These are phyloP conservation scores for Saitozyma podzolica DNA, from an alignment of 768 basidiomycete species.

Conservation along the genomic window DNA sequence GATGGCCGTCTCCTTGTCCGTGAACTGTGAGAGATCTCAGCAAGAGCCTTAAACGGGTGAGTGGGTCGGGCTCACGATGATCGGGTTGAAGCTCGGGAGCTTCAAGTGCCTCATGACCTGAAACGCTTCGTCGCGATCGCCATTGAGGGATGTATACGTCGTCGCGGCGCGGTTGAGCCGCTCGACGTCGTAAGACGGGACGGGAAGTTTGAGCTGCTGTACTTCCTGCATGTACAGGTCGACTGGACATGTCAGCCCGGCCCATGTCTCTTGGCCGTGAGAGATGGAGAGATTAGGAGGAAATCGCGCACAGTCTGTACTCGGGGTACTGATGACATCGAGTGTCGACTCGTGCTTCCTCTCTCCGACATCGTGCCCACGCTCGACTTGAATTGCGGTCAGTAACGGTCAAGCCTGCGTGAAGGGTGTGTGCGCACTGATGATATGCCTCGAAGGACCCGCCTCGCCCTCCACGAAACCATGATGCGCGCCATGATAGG, in stretches of 20 bases:
- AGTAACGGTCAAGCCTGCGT: neutral
- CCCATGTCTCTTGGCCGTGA: too few species aligned
- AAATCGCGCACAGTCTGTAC: conserved; percentile 29
- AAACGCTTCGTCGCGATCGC: conserved; percentile 25
- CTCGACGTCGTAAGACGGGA: conserved; percentile 39
- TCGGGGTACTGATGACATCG: conserved; percentile 32
- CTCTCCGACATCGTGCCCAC: conserved; percentile 40
- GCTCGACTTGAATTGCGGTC: conserved; percentile 24
- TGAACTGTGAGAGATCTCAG: conserved; percentile 29
- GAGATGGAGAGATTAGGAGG: neutral
- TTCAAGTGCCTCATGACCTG: conserved; percentile 22
- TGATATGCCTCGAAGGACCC: conserved; percentile 41
- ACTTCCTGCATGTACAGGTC: conserved; percentile 34
- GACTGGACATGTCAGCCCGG: conserved; percentile 22
- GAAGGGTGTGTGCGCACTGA: conserved; percentile 9
- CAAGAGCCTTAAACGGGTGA: neutral
- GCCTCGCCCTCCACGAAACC: conserved; percentile 30
- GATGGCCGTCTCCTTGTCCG: conserved; percentile 33
- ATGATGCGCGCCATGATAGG: conserved; percentile 4
- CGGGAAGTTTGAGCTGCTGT: conserved; percentile 25
- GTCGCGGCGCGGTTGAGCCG: conserved; percentile 33
- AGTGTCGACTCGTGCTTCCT: conserved; percentile 39
- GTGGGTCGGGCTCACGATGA: conserved; percentile 22
- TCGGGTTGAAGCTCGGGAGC: conserved; percentile 35
- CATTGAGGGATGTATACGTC: conserved; percentile 21